Evolutionary conservation across 176 grass and related monocot species (phyloP), one percentile per base, ranked within the genome.

Genomic region (Cenchrus fungigraminus): DNA sequence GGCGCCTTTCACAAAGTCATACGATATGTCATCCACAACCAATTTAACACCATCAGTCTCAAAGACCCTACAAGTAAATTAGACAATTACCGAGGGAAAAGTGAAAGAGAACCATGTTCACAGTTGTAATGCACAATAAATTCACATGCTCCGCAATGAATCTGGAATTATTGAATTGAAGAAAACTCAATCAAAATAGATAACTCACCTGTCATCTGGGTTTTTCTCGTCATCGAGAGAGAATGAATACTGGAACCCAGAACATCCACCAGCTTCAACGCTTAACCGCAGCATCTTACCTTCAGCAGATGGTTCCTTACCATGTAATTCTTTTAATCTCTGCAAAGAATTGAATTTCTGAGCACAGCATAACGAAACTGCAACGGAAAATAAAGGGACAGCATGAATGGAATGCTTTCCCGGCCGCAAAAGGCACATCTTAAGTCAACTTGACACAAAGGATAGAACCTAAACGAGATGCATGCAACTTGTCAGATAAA

Each of bases 1-100:
- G 6, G 93, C 86, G 50, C 96, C 96, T 93, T 98, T 95, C 37
- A 98, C 91, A 72, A 98, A 98, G 65, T 98, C 96, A 66, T 94
- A 95, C 31, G 96, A 98, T 55, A 94, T 83, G 68, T 87, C 84
- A 78, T 98, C 96, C 46, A 98, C 93, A 34, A 98, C 89, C 78
- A 98, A 78, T 77, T 92, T 92, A 53, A 94, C 85, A 43, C 91
- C 91, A 86, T 95, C 79, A 82, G 91, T 90, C 86, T 98, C 96
- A 81, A 94, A 98, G 12, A 95, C 20, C 86, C 96, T 98, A 87
- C 53, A 74, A 57, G 53, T 74, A 31, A 67, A 79, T 67, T 4
- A 31, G 13, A 78, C 28, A 60, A 52, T 57, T 66, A 12, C 8
- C 55, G 11, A 76, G 77, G 56, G 20, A 74, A 63, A 56, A 20